phyloP scores from a whole-genome alignment of 768 basidiomycete species.

The Cystofilobasidium ferigula region DNA sequence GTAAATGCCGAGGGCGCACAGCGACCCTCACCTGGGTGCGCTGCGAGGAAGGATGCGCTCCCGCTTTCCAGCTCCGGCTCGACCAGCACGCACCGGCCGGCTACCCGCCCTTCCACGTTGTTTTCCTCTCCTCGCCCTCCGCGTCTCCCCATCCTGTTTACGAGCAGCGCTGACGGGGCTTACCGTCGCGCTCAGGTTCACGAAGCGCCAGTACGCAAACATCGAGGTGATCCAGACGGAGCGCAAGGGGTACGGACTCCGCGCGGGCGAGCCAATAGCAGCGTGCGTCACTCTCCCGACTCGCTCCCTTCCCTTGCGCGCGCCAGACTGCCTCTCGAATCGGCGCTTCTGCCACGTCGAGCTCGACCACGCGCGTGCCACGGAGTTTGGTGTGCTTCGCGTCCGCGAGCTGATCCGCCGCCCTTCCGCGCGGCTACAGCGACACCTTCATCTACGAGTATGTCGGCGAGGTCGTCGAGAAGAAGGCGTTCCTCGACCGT shows the following conservation, averaged over 20 bases:
- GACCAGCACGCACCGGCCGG: too few species aligned
- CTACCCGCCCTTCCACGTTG: background rate
- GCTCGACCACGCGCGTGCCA: too few species aligned
- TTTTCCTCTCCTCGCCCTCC: background rate
- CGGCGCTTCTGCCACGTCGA: background rate
- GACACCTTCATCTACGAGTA: slow-evolving; percentile 95
- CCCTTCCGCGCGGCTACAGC: slow-evolving; percentile 41
- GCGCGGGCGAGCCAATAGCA: slow-evolving; percentile 49
- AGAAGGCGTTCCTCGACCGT: slow-evolving; percentile 73
- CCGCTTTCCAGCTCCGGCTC: too few species aligned
- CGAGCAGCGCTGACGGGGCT: too few species aligned
- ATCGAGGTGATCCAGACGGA: slow-evolving; percentile 88
- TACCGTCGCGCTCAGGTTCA: slow-evolving; percentile 78
- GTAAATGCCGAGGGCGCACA: too few species aligned
- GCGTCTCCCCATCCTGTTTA: slow-evolving; percentile 1
- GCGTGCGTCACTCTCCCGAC: slow-evolving; percentile 36
- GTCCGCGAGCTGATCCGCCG: slow-evolving; percentile 13
- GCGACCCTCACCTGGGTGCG: too few species aligned
- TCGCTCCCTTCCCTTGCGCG: background rate
- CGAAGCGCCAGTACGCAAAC: slow-evolving; percentile 67
- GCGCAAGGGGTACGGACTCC: slow-evolving; percentile 87
- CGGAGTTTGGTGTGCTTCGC: too few species aligned
- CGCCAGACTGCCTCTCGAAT: background rate
- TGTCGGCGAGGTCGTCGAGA: slow-evolving; percentile 87
- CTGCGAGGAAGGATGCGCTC: too few species aligned